Evolutionary conservation across 192 early-diverging fungal genomes (phyloP).

Genomic region (Anaeromyces robustus): DNA sequence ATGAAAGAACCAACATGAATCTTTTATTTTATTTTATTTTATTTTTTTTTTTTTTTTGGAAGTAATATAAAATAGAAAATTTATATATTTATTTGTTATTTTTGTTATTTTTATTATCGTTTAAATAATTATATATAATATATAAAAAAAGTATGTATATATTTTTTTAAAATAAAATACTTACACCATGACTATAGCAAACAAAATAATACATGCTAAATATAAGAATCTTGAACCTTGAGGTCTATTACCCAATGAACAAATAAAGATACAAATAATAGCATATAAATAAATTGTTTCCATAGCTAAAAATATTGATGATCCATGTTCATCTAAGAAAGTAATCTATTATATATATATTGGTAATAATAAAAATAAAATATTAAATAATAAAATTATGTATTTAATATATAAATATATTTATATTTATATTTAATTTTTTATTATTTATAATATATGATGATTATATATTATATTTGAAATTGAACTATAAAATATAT

Average conservation of each 20-base stretch:
- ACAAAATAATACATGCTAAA: conserved; percentile 55
- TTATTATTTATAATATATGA: background rate
- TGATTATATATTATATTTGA: conserved; percentile 3
- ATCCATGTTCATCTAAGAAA: conserved; percentile 36
- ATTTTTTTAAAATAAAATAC: conserved; percentile 48
- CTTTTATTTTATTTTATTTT: background rate
- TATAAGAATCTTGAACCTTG: conserved; percentile 77
- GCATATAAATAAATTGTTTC: conserved; percentile 64
- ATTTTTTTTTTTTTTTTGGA: no score
- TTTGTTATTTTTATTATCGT: background rate
- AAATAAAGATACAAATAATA: conserved; percentile 68
- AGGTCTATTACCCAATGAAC: conserved; percentile 88
- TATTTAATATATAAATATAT: conserved; percentile 15
- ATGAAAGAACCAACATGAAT: background rate
- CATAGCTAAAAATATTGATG: conserved; percentile 45
- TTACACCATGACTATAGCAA: conserved; percentile 73
- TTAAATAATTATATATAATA: background rate
- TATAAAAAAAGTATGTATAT: background rate
- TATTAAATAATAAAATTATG: conserved; percentile 4
- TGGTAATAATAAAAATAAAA: no score
- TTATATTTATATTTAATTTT: conserved; percentile 3
- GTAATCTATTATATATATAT: conserved; percentile 19
- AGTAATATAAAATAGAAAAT: no score
- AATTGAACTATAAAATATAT: no score
- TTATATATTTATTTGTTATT: no score